phyloP scores from a whole-genome alignment of 805 yeast species.

The Saturnispora mendoncae region DNA sequence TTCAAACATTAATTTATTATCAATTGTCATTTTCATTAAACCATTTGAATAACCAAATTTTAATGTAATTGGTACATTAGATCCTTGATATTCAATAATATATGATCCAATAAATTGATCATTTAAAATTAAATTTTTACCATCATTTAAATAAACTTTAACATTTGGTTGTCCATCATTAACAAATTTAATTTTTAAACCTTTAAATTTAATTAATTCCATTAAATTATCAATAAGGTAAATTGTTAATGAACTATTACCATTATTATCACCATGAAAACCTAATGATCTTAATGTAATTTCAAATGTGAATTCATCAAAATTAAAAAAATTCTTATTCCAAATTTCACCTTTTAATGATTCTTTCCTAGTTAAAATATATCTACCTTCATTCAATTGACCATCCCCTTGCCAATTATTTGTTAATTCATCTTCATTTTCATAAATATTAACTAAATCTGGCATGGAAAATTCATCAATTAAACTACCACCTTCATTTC shows the following conservation, averaged over 20 bases:
- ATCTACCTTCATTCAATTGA: constrained; percentile 42
- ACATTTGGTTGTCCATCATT: constrained; percentile 41
- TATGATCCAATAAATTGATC: constrained; percentile 27
- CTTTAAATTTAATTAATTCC: constrained; percentile 41
- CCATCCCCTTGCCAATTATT: constrained; percentile 37
- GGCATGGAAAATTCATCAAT: constrained; percentile 19
- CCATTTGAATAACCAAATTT: constrained; percentile 47
- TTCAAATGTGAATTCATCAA: constrained; percentile 40
- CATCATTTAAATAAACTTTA: constrained; percentile 55
- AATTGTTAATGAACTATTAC: constrained; percentile 55
- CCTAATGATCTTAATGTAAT: constrained; percentile 56
- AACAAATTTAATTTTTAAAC: constrained; percentile 54
- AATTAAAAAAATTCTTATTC: constrained; percentile 23
- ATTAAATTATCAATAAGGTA: constrained; percentile 31
- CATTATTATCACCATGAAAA: constrained; percentile 36
- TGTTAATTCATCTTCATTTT: constrained; percentile 29
- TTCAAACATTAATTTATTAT: constrained; percentile 62
- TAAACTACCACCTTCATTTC: neutral
- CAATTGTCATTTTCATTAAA: constrained; percentile 53
- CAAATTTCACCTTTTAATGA: constrained; percentile 37
- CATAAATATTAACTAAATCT: constrained; percentile 18
- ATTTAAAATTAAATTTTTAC: constrained; percentile 28
- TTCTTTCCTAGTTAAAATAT: constrained; percentile 41
- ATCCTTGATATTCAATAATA: constrained; percentile 44
- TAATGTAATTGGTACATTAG: constrained; percentile 62